phyloP scores from a whole-genome alignment of 306 rosid genomes.

The Citrullus mucosospermus region DNA sequence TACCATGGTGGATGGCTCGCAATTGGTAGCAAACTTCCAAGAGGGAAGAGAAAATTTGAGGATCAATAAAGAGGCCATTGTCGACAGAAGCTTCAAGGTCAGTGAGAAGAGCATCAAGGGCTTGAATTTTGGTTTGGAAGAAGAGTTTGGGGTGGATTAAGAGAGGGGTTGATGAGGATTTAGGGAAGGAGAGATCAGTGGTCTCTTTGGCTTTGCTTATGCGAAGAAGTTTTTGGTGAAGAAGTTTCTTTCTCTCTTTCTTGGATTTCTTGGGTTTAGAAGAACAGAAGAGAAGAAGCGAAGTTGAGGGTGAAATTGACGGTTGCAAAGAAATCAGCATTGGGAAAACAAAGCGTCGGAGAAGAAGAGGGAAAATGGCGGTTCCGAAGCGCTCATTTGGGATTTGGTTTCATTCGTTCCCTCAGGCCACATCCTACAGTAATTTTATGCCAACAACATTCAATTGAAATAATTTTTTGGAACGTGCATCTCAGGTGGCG shows the following conservation, averaged over 20 bases:
- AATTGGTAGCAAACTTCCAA: constrained; percentile 59
- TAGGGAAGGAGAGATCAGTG: constrained; percentile 30
- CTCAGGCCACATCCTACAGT: not conserved
- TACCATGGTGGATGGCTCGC: constrained; percentile 34
- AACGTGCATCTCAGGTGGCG: no score
- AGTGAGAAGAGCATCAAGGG: constrained; percentile 46
- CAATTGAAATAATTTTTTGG: not conserved
- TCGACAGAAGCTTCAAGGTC: constrained; percentile 52
- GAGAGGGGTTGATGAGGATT: constrained; percentile 59
- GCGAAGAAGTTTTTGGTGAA: constrained; percentile 17
- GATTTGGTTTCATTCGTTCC: not conserved
- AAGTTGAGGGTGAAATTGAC: constrained; percentile 3
- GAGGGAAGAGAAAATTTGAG: constrained; percentile 55
- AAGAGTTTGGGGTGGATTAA: constrained; percentile 36
- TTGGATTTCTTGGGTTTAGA: constrained; percentile 19
- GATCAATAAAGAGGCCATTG: constrained; percentile 39
- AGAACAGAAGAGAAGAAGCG: constrained; percentile 15
- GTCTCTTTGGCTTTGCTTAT: constrained; percentile 7
- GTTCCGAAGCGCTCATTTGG: not conserved
- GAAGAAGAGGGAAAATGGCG: not conserved
- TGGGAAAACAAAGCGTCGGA: not conserved
- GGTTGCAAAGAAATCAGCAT: constrained; percentile 27
- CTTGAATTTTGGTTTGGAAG: constrained; percentile 49
- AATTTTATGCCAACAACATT: not conserved
- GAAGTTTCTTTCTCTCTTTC: constrained; percentile 13